phyloP scores from a whole-genome alignment of 2,329 filamentous ascomycete genomes.

The Beauveria varroae region DNA sequence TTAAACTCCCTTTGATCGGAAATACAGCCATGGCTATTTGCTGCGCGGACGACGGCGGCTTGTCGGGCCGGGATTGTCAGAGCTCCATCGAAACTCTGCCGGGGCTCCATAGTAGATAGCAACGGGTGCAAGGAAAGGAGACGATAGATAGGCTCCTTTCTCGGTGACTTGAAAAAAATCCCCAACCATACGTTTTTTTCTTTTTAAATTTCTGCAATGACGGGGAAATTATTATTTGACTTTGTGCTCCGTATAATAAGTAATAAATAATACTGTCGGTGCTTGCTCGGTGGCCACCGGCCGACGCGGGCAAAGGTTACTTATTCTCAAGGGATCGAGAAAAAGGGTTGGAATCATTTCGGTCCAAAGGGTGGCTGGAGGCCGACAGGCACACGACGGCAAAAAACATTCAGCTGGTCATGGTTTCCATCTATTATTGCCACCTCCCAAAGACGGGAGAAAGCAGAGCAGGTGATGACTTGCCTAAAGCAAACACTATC shows the following conservation, averaged over 20 bases:
- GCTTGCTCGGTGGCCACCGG: too few species aligned
- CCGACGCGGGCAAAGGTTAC: too few species aligned
- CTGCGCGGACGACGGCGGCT: background rate
- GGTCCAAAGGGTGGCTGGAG: background rate
- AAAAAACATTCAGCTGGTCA: background rate
- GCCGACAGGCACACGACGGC: background rate
- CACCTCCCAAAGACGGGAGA: background rate
- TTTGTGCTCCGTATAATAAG: background rate
- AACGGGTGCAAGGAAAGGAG: background rate
- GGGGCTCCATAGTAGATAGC: slow-evolving; percentile 5
- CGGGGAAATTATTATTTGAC: background rate
- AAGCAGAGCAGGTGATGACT: background rate
- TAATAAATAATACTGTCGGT: too few species aligned
- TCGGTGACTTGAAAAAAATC: background rate
- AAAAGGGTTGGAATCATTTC: background rate
- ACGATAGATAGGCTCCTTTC: slow-evolving; percentile 5
- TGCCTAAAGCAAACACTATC: background rate
- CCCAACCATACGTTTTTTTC: background rate
- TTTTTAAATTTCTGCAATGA: background rate
- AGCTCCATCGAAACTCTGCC: background rate
- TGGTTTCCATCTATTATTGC: background rate
- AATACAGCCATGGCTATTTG: background rate
- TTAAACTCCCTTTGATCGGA: background rate
- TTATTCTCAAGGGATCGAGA: background rate
- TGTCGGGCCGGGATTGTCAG: background rate